Base-by-base conservation (phyloP, 108 stramenopile genomes). In the Skeletonema costatum region DNA sequence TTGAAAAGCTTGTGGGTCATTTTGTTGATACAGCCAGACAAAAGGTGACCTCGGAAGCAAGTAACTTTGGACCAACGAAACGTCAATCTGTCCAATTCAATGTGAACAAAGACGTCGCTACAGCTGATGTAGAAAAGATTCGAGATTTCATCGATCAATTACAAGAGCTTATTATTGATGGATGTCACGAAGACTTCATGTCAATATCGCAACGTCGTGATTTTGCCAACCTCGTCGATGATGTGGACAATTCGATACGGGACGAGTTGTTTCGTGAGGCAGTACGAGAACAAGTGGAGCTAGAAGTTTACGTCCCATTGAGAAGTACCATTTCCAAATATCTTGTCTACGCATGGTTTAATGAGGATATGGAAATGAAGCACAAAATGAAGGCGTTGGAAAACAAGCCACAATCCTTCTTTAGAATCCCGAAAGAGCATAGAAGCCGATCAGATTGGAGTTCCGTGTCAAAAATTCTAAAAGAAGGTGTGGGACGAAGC, bases 261-360 rank as follows among this genome's bases (percentile, higher is more conserved):
- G 89, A 92, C 14, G 71, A 79, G n/a, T 44, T 93, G 16, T 71
- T 92, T 5, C 87, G 89, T 59, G 92, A 96, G 48, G 91, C 90
- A 7, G 84, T 93, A 21, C 74, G 95, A 30, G 95, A 93, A 64
- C 95, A 96, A 69, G 76, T 91, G 19, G 95, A 96, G 78, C 87
- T 96, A 35, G 95, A 93, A 70, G 86, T 90, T 1, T 96, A 96
- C 56, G 90, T 96, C 41, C 91, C 95, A 31, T 74, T 93, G 38
- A 77, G 95, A 36, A 86, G 89, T 33, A 86, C 92, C 36, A 87
- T 93, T 42, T 96, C 95, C 10, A 78, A 87, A 31, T 78, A 87
- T 59, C 80, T 96, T 21, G 92, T 96, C 3, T 85, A 92, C 82
- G 91, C 89, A 17, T 96, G 90, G 89, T 74, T 89, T 0, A 90